phyloP scores from a whole-genome alignment of 768 basidiomycete genomes.

The Mycena pura region DNA sequence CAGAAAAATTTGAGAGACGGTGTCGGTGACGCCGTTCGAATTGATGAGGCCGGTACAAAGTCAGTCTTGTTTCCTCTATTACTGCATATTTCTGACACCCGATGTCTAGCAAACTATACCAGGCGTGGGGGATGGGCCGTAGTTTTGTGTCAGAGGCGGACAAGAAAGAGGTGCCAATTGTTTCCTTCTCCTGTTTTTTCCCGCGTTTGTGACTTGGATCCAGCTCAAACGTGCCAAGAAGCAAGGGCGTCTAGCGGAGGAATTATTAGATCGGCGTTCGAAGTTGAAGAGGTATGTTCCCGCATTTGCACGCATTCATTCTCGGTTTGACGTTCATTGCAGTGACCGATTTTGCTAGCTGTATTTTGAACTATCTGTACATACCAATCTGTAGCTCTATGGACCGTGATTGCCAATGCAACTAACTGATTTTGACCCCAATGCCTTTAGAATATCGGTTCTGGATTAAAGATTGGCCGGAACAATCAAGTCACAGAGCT shows the following conservation, averaged over 20 bases:
- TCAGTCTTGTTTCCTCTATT: conserved; percentile 44
- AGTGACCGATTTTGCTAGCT: conserved; percentile 62
- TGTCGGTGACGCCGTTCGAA: conserved; percentile 52
- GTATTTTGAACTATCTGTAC: conserved; percentile 14
- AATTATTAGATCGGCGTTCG: conserved; percentile 76
- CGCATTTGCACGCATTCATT: background rate
- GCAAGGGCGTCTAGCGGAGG: conserved; percentile 82
- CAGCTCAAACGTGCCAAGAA: conserved; percentile 81
- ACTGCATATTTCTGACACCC: conserved; percentile 12
- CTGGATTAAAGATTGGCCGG: conserved; percentile 15
- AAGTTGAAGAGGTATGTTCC: conserved; percentile 79
- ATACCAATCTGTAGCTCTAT: conserved; percentile 28
- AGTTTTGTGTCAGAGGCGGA: conserved; percentile 73
- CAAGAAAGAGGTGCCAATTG: conserved; percentile 67
- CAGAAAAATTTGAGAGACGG: conserved; percentile 74
- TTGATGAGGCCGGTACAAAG: conserved; percentile 81
- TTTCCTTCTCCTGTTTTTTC: conserved; percentile 1
- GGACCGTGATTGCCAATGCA: too few species aligned
- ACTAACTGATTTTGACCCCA: too few species aligned
- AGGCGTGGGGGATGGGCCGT: conserved; percentile 86
- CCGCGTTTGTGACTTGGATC: conserved; percentile 5
- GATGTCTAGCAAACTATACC: conserved; percentile 64
- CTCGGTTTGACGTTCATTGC: conserved; percentile 3
- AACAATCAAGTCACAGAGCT: conserved; percentile 17
- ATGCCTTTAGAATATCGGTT: too few species aligned